Base-by-base conservation (phyloP, 2,329 filamentous ascomycete genomes). In the Arthrobotrys pseudoclavata region DNA sequence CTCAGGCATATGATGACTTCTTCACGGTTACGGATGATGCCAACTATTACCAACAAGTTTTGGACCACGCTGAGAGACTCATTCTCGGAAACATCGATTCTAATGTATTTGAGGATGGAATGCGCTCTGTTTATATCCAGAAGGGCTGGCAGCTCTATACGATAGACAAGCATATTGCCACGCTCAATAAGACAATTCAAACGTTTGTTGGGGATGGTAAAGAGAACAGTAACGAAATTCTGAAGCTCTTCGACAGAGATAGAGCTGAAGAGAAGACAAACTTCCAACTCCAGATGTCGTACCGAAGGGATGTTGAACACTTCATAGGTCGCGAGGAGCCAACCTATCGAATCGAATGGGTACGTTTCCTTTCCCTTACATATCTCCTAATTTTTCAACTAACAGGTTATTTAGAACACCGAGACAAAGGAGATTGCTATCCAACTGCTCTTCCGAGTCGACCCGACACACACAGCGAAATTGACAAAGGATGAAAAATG, bases 91-190 rank as follows among this genome's bases (percentile, higher is more conserved):
- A 96, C 9, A 87, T 94, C 42, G 96, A 98, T 64, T 90, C 94
- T 84, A 87, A 86, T 66, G 90, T 93, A 31, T 93, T 97, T 80
- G 95, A 98, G 83, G 94, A 98, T 82, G 91, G 94, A 4, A 87
- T 99, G 70, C 91, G 96, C 24, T 92, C 94, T 80, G 97, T 93
- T 85, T 99, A 97, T 83, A 87, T 98, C 72, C 91, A 91, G 82
- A 92, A 90, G 80, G 96, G 96, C 5, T 99, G 95, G 91, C 93
- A 94, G 82, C 85, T 98, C 45, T 99, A 98, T 85, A 94, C 93
- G 3, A 90, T 98, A 79, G 93, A 96, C 82, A 94, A 97, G 83
- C 89, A 97, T 31, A 88, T 98, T 66, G 90, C 90, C 82, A 91
- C 91, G 0, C 88, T 97, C 45, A 91, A 91, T 74, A 91, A 94